Percentiles rank a stretch among this genome's conserved stretches.
Evolutionary conservation across 495 filamentous ascomycete genomes (phyloP).

Genomic region (Podospora conica): DNA sequence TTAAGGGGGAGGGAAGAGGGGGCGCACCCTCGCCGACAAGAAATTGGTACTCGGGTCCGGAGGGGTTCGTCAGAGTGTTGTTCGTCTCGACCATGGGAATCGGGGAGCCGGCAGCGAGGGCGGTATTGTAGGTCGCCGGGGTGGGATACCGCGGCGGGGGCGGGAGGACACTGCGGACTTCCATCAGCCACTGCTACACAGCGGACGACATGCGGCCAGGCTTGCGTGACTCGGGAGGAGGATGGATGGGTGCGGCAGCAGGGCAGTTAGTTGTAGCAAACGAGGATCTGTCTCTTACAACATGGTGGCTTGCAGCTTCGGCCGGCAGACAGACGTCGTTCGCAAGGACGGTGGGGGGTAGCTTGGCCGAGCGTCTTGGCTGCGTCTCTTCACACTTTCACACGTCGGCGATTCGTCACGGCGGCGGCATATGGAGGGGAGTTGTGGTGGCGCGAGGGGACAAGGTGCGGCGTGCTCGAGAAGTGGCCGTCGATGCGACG

Average conservation of each 20-base stretch:
- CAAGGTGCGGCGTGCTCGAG: background rate
- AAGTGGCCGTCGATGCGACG: background rate
- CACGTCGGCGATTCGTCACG: background rate
- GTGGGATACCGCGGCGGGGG: conserved; percentile 78
- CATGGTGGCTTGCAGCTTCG: conserved; percentile 7
- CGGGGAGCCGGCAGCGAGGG: conserved; percentile 55
- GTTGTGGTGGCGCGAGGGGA: background rate
- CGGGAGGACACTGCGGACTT: conserved; percentile 60
- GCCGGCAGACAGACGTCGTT: background rate
- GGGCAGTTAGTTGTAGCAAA: background rate
- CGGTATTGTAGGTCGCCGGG: conserved; percentile 58
- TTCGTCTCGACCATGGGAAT: conserved; percentile 82
- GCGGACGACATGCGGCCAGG: background rate
- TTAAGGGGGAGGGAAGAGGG: background rate
- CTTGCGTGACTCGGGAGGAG: background rate
- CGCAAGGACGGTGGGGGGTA: background rate
- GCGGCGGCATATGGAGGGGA: background rate
- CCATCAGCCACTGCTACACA: conserved; percentile 16
- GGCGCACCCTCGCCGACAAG: conserved; percentile 82
- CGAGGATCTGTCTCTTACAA: conserved; percentile 2
- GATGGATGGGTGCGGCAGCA: background rate
- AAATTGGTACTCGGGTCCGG: conserved; percentile 72
- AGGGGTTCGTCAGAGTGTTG: conserved; percentile 74
- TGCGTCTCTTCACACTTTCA: background rate
- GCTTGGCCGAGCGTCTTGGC: conserved; percentile 8